Conservation (phyloP, 2,329 filamentous ascomycete species). For the Colletotrichum siamense region DNA sequence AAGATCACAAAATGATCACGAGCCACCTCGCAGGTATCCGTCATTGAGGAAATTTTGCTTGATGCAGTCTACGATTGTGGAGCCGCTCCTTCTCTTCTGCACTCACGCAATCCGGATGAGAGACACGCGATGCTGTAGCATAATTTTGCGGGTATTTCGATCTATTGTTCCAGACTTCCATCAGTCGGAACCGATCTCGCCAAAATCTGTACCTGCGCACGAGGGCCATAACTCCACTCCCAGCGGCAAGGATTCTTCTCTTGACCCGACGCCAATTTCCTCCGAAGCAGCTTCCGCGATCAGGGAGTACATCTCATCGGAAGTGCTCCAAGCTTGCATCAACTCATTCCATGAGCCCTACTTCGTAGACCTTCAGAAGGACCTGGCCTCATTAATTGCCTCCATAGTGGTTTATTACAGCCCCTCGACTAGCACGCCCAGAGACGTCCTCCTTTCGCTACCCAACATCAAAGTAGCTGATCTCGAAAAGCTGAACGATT, state of each 20-base stretch:
- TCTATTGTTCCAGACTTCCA: constrained; percentile 82
- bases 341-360: constrained; percentile 93
- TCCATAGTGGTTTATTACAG: constrained; percentile 82
- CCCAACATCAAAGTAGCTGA: constrained; percentile 76
- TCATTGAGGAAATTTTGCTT: constrained; percentile 85
- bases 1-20: constrained; percentile 30
- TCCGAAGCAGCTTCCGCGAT: constrained; percentile 68
- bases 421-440: constrained; percentile 71
- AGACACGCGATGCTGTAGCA: constrained; percentile 86
- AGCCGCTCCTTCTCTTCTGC: constrained; percentile 89
- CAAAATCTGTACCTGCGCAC: constrained; percentile 31
- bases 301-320: constrained; percentile 86
- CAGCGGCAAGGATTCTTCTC: constrained; percentile 17
- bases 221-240: constrained; percentile 25
- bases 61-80: constrained; percentile 77
- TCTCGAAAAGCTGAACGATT: constrained; percentile 68
- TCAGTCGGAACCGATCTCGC: constrained; percentile 29
- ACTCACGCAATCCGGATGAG: constrained; percentile 89
- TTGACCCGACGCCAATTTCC: constrained; percentile 53
- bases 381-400: constrained; percentile 87
- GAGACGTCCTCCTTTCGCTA: constrained; percentile 77
- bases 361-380: constrained; percentile 95
- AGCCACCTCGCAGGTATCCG: constrained; percentile 46
- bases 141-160: constrained; percentile 85
- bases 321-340: constrained; percentile 89